A percentile compares a stretch with the other conserved stretches of the same genome.
These are phyloP conservation scores for Fusarium sp. DNA, from an alignment of 2,329 filamentous ascomycete genomes.

Conservation along the genomic window DNA sequence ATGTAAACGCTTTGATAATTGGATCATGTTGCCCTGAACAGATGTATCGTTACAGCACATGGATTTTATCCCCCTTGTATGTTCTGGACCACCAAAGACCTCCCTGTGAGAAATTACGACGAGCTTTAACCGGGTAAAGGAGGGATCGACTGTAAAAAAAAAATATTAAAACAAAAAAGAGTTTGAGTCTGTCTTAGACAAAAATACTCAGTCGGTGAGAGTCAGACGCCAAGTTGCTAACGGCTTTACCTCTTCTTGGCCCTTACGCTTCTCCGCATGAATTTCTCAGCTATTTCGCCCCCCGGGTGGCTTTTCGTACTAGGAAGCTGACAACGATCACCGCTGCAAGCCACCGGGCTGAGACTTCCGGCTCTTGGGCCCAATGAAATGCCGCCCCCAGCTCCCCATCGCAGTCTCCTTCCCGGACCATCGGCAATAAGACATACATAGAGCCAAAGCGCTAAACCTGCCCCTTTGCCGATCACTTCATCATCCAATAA, in stretches of 20 bases:
- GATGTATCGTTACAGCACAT: neutral
- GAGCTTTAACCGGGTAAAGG: neutral
- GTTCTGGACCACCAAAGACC: neutral
- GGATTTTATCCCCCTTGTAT: neutral
- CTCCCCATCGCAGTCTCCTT: neutral
- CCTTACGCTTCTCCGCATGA: neutral
- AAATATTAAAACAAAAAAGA: no score
- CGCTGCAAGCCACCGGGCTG: neutral
- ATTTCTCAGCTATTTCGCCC: neutral
- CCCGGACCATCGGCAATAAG: slow-evolving; percentile 11
- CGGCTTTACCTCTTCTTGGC: neutral
- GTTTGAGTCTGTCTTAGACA: no score
- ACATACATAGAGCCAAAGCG: neutral
- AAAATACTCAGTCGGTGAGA: neutral
- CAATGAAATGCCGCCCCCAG: neutral
- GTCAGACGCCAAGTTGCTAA: neutral
- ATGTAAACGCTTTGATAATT: neutral
- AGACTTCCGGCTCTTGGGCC: neutral
- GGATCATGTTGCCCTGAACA: neutral
- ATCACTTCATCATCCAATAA: slow-evolving; percentile 1
- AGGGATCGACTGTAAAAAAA: no score
- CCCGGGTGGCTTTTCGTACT: neutral
- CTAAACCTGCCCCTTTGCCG: neutral
- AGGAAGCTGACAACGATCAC: neutral
- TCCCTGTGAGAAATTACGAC: neutral